Base-by-base conservation (phyloP, 2,329 filamentous ascomycete genomes). In the Microcyclosporella mali region DNA sequence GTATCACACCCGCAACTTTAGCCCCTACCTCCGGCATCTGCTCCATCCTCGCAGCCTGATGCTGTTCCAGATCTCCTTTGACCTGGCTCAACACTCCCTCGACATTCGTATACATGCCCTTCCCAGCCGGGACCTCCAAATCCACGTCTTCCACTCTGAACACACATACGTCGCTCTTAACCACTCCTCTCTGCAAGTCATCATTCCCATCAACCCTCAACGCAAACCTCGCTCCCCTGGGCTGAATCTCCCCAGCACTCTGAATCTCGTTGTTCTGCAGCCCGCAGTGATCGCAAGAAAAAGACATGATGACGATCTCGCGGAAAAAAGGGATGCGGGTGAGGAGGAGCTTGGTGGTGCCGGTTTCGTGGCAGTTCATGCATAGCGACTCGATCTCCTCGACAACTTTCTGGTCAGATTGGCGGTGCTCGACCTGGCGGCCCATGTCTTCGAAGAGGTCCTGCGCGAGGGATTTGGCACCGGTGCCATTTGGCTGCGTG, bases 261-360 rank as follows among this genome's bases (percentile, higher is more conserved):
- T 95, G 90, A 56, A 98, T 85, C 58, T 95, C 90, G 66, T 89
- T 89, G 72, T 97, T 95, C 53, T 84, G 81, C 68, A 90, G 84
- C 62, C 81, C 73, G 71, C 92, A 98, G 67, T 95, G 80, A 4
- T 87, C 81, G 73, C 92, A 98, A 53, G 79, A 78, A 67, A 98
- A 98, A 50, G 90, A 97, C 82, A 95, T 95, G 66, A 98, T 79
- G 59, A 98, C 88, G 51, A 98, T 82, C 66, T 98, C 90, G 70
- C 88, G 88, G 74, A 98, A 98, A 75, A 88, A 97, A 12, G 92
- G 92, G 43, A 98, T 95, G 52, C 81, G 81, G 12, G 94, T 94
- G 41, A 98, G 80, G 33, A 98, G 80, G 16, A 98, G 78, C 46
- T 84, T 79, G 11, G 92, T 98, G 1, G 73, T 78, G 58, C 92